Evolutionary conservation across 1,284 basidiomycete species (phyloP).

Genomic region (Coniferiporia weirii): DNA sequence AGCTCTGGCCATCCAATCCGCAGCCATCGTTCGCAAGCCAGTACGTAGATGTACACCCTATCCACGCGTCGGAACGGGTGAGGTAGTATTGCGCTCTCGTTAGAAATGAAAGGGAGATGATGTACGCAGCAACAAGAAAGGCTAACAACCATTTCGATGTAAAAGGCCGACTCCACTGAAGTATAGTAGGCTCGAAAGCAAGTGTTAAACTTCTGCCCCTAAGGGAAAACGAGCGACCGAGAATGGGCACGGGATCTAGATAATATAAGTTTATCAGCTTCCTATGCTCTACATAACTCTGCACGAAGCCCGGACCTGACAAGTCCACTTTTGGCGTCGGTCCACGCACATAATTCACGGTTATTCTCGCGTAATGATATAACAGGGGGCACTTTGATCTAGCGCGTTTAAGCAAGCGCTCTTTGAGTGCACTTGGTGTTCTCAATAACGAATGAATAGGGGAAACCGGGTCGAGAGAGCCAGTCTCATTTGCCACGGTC

Average conservation of each 20-base stretch:
- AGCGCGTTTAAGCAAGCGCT: constrained; percentile 1
- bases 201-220: constrained; percentile 34
- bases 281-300: not conserved
- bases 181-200: constrained; percentile 47
- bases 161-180: constrained; percentile 46
- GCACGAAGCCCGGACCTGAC: constrained; percentile 37
- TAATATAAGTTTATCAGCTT: constrained; percentile 2
- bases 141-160: constrained; percentile 50
- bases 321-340: constrained; percentile 54
- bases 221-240: constrained; percentile 40
- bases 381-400: constrained; percentile 14
- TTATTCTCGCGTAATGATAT: constrained; percentile 23
- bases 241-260: constrained; percentile 49
- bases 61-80: constrained; percentile 55
- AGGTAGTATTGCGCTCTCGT: constrained; percentile 67
- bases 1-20: constrained; percentile 66
- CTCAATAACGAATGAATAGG: not conserved
- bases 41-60: constrained; percentile 65
- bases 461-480: not conserved
- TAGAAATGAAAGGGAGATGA: constrained; percentile 70
- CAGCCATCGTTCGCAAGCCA: constrained; percentile 71
- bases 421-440: not conserved
- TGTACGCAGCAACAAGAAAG: constrained; percentile 56
- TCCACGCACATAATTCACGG: constrained; percentile 45
- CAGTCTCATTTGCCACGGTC: constrained; percentile 5